Evolutionary conservation across 192 early-diverging fungal genomes (phyloP), one percentile per base, ranked within the genome.

Genomic region (Backusella macrospora): DNA sequence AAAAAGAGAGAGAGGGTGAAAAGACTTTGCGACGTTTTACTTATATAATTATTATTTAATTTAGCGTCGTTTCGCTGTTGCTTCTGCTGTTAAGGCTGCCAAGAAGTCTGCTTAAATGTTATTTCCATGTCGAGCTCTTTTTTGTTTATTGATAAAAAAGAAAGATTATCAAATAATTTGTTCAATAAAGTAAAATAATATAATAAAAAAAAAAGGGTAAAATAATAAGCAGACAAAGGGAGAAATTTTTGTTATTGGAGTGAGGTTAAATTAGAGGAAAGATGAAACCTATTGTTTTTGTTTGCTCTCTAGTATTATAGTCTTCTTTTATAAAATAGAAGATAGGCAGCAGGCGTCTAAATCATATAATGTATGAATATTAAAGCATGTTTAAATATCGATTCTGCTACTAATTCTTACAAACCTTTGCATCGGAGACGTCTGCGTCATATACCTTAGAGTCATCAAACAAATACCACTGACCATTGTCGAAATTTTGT

Each of bases 391-490:
- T 46, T 65, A 37, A 44, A 18, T 18, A 38, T n/a, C 43, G 42
- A 43, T 6, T 43, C 10, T 43, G 18, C 9, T 6, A 66, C 6
- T 9, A 48, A 13, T 4, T 14, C 2, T 46, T 10, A 46, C 14
- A 67, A 0, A 87, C 74, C 74, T 76, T 80, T n/a, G 67, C 74
- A 39, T 72, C 52, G 39, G 42, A 46, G 12, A 64, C 70, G 8
- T 66, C 45, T 0, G 85, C 76, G 5, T 62, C 65, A 9, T 76
- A 78, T 8, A 92, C 92, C 37, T 81, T 86, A 14, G 86, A 88
- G 79, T 95, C 92, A 76, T 95, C 89, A 73, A 92, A 92, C 71
- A 92, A 87, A 78, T 93, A 94, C 94, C 94, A 94, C 45, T 83
- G 37, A 23, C 73, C 77, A 73, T 91, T 86, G 37, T 90, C 73